Evolutionary conservation across 495 filamentous ascomycete species (phyloP), one percentile per base, ranked within the genome.

Genomic region (Evernia prunastri): DNA sequence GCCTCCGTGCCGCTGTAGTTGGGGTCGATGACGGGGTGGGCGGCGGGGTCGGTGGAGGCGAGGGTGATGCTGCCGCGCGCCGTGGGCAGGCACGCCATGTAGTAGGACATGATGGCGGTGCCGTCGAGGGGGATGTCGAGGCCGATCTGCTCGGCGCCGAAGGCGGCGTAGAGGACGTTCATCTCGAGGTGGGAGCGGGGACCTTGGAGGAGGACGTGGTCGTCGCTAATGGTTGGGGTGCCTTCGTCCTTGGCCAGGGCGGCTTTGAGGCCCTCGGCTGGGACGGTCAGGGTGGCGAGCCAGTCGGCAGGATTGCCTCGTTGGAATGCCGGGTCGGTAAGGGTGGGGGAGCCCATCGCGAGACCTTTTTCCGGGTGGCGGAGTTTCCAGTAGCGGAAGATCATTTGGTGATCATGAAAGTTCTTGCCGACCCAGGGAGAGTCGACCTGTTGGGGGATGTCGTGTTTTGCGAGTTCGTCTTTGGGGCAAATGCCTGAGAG

Each of bases 401-500:
- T 29, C 18, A 64, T 63, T 27, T 65, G 70, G 64, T 78, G 75
- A 60, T 78, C 73, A 54, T 72, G 69, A 45, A 76, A 69, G 47
- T 76, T 76, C 47, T 67, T 58, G 20, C 76, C 76, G 6, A 79
- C 75, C 17, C 68, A 69, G 23, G 75, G 74, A 0, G 68, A 58
- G 57, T 77, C 65, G 17, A 71, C 63, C 18, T 64, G 40, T 13
- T 61, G 57, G 0, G 63, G 45, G 15, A 77, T 73, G 31, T 58
- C 63, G 49, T 72, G 71, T 47, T 68, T 60, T 1, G 58, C 27
- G 0, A 79, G 67, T 35, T 73, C 56, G 18, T 67, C 61, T 12
- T 23, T 51, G 0, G 72, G 67, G 0, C 80, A 78, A 25, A 82
- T 67, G 29, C 79, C 79, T 23, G 75, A 78, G 12, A 80, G 74